Conservation (phyloP, 352 stramenopile species). For the Saprolegnia parasitica region DNA sequence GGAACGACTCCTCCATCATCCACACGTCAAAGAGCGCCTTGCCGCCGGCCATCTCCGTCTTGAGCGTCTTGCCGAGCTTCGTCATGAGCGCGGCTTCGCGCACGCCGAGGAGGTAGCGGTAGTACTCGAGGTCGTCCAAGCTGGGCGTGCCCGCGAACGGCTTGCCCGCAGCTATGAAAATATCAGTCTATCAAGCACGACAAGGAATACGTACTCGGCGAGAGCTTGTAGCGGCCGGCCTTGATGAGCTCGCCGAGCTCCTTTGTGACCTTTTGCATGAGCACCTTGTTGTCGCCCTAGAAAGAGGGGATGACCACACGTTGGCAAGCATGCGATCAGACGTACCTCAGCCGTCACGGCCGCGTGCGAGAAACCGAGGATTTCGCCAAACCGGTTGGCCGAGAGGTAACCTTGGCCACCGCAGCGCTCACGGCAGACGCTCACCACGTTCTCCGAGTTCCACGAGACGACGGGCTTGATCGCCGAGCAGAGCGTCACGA, state of each 20-base stretch:
- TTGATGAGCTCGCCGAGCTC: constrained; percentile 27
- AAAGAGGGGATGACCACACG: background rate
- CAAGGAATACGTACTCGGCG: constrained; percentile 5
- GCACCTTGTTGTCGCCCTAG: constrained; percentile 25
- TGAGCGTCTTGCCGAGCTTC: constrained; percentile 28
- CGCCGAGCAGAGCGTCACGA: constrained; percentile 25
- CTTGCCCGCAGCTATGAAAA: constrained; percentile 21
- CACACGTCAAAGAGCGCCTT: constrained; percentile 29
- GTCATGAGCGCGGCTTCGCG: constrained; percentile 23
- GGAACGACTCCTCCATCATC: constrained; percentile 23
- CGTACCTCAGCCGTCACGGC: constrained; percentile 21
- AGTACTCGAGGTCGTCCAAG: constrained; percentile 19
- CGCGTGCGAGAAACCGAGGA: constrained; percentile 26
- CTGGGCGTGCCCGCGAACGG: constrained; percentile 19
- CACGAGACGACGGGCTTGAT: constrained; percentile 29
- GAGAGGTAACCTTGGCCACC: constrained; percentile 27
- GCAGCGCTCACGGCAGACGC: constrained; percentile 26
- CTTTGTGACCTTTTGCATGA: constrained; percentile 29
- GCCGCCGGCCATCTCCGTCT: constrained; percentile 22
- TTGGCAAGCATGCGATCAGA: background rate
- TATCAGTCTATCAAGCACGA: background rate
- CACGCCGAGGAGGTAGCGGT: constrained; percentile 26
- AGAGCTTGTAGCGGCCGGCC: constrained; percentile 26
- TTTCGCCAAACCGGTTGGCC: constrained; percentile 28
- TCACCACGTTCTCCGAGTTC: constrained; percentile 30